Conservation (phyloP, 306 rosid genomes). For the Trifolium subterraneum region DNA sequence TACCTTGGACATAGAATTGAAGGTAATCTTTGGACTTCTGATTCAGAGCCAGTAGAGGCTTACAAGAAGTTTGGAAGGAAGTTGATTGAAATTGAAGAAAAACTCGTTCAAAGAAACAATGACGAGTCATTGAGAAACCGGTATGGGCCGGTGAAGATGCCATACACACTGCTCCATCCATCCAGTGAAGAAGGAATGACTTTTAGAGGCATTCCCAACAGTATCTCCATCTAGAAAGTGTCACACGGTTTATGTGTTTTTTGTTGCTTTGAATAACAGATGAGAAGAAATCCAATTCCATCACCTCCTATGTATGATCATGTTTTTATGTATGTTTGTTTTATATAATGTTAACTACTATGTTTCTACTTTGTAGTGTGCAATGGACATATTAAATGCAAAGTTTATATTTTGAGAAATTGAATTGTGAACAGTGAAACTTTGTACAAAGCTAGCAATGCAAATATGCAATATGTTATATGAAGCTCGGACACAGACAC, state of each 20-base stretch:
- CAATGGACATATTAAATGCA: not conserved
- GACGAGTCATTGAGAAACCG: not conserved
- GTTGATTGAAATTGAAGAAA: not conserved
- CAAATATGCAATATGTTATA: not conserved
- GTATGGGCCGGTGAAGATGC: not conserved
- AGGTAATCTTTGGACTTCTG: constrained; percentile 6
- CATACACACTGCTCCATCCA: not conserved
- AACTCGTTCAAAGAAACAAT: constrained; percentile 2
- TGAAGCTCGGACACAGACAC: too few relatives aligned
- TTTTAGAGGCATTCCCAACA: not conserved
- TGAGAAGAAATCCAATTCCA: not conserved
- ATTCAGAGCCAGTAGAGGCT: not conserved
- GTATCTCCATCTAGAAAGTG: constrained; percentile 2
- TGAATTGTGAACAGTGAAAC: not conserved
- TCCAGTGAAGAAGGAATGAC: constrained; percentile 13
- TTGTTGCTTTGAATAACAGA: too few relatives aligned
- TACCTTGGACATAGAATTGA: not conserved
- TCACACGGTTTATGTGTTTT: too few relatives aligned
- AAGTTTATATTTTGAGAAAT: not conserved
- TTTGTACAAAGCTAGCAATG: not conserved
- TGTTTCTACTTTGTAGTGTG: not conserved
- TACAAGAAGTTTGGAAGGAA: constrained; percentile 6
- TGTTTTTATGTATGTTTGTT: not conserved
- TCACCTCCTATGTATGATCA: not conserved
- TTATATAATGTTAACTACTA: not conserved